Percentiles rank a stretch among this genome's conserved stretches.
phyloP scores from a whole-genome alignment of 2,329 filamentous ascomycete species.

The Colletotrichum sp. region DNA sequence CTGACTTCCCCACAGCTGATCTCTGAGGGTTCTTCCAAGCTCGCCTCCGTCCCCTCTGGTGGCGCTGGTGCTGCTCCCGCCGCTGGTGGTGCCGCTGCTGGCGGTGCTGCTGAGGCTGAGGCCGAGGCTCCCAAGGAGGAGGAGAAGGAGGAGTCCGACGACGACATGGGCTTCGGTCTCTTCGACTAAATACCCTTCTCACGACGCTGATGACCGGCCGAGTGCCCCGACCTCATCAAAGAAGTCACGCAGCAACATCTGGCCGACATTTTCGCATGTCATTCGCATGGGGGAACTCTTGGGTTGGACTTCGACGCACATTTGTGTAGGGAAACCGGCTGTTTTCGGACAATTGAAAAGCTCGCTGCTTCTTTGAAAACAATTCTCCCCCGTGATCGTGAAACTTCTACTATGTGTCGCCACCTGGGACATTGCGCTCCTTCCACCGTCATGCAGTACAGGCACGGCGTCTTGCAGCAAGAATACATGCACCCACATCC shows the following conservation, averaged over 20 bases:
- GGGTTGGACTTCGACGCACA: constrained; percentile 20
- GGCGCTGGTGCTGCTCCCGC: constrained; percentile 76
- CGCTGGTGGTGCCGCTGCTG: constrained; percentile 71
- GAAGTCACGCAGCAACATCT: constrained; percentile 33
- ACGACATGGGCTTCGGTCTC: constrained; percentile 66
- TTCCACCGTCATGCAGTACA: neutral
- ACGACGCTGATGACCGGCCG: constrained; percentile 30
- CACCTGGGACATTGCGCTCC: neutral
- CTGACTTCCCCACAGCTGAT: constrained; percentile 71
- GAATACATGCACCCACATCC: neutral
- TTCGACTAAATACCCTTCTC: constrained; percentile 64
- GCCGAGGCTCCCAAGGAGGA: constrained; percentile 74
- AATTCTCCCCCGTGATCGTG: neutral
- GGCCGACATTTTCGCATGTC: constrained; percentile 34
- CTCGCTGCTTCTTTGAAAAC: constrained; percentile 21
- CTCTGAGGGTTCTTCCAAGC: constrained; percentile 86
- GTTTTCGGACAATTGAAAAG: constrained; percentile 20
- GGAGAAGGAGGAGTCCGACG: constrained; percentile 59
- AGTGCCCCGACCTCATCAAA: constrained; percentile 35
- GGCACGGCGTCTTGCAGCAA: neutral
- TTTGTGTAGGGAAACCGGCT: constrained; percentile 19
- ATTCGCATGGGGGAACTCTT: constrained; percentile 29
- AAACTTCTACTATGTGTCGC: neutral
- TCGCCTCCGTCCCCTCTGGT: constrained; percentile 95
- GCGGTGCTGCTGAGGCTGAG: constrained; percentile 65